Base-by-base conservation (phyloP, 2,329 filamentous ascomycete species). In the Diaporthe ilicicola region DNA sequence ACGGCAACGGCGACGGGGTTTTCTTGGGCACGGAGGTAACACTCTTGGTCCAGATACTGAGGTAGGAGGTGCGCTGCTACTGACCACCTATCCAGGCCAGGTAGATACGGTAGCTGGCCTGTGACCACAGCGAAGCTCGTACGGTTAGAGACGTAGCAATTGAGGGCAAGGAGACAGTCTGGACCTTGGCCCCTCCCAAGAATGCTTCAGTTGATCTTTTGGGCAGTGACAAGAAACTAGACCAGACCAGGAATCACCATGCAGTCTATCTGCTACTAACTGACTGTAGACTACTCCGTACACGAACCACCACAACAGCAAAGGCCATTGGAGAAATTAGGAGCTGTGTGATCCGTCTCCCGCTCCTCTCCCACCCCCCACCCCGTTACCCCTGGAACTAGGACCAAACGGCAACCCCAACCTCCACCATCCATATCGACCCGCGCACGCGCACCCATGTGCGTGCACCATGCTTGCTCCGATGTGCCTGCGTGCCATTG, bases 331-430 rank as follows among this genome's bases (percentile, higher is more conserved):
- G 53, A 27, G 54, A 13, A 39, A n/a, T 34, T 22, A 39, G n/a
- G n/a, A 39, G 34, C n/a, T 34, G n/a, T 34, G n/a, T 15, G 56
- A 46, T 46, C 56, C 56, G 56, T 27, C 39, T 46, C 29, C 24
- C n/a, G 39, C 27, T 39, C 24, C 42, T 39, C 44, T 22, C 17
- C 24, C 56, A 32, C 56, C 24, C 39, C 17, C 54, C 59, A 46
- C 24, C 24, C 42, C 55, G 37, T 62, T 62, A 62, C 59, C 59
- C 59, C 59, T 62, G 59, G 42, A 62, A 62, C 59, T 62, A 62
- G 59, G 56, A 62, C 56, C 29, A 62, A 62, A 48, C 56, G 56
- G 56, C 56, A 22, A n/a, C 15, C 56, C 39, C 39, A 46, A 46
- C 56, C 17, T 61, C 55, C 24, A 61, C 55, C 55, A 44, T 61